Base-by-base conservation (phyloP, 805 yeast genomes). In the Torulaspora gathmanii region DNA sequence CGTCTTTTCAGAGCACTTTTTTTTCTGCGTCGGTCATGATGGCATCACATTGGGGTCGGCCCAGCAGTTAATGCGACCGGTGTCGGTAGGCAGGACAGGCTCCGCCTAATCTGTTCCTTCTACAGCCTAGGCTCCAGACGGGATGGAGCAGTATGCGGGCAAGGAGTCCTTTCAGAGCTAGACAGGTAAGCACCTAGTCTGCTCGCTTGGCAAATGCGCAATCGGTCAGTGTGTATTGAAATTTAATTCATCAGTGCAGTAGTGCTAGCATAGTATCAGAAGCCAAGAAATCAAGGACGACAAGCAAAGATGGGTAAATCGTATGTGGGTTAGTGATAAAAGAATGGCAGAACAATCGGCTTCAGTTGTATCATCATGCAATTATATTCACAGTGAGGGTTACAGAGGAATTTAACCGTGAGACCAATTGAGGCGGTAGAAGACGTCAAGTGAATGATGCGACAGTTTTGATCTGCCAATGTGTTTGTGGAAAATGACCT, bases 231-330 rank as follows among this genome's bases (percentile, higher is more conserved):
- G 42, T 39, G 31, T 39, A 39, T 31, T 39, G 42, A 39, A 39
- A 31, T 31, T 39, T 17, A 39, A 25, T 31, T 31, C 30, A 31
- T 28, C 41, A 30, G 26, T n/a, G 19, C 28, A 15, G 28, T 30
- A 31, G 17, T 23, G 37, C 15, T 22, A 20, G 11, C 17, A n/a
- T 37, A 37, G 11, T 13, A 15, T 23, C 20, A 31, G 33, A 35
- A 37, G 33, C 34, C 29, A 40, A 37, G 49, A 39, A 13, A 46
- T 54, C 65, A 62, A 56, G 60, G 57, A 54, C 60, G 56, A 63
- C 55, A 55, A 56, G 60, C 61, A 59, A 64, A 64, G 62, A 65
- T 65, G 70, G 70, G 70, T 65, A 65, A 65, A 65, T 65, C 70
- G 70, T 65, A 65, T 65, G 70, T 61, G 52, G 48, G 23, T 34